phyloP scores from a whole-genome alignment of 345 rosid species.

The Moricandia moricandioides region DNA sequence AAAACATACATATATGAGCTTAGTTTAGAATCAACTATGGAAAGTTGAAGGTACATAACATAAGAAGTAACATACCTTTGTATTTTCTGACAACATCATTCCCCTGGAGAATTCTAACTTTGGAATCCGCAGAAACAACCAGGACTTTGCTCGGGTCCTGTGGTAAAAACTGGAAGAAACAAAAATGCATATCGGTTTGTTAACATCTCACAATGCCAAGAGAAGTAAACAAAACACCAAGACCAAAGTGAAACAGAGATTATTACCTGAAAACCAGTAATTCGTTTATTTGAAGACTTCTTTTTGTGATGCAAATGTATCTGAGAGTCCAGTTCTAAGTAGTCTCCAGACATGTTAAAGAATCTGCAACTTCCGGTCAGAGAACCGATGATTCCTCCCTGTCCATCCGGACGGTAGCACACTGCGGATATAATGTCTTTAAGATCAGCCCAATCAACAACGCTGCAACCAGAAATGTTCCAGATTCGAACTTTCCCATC shows the following conservation, averaged over 20 bases:
- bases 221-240: constrained; percentile 1
- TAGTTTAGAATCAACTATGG: background rate
- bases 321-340: constrained; percentile 68
- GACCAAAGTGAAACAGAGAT: background rate
- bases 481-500: constrained; percentile 88
- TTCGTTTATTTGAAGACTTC: constrained; percentile 65
- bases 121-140: constrained; percentile 83
- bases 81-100: constrained; percentile 59
- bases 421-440: constrained; percentile 79
- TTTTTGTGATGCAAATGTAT: constrained; percentile 59
- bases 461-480: constrained; percentile 60
- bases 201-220: background rate
- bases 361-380: constrained; percentile 58
- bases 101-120: constrained; percentile 80
- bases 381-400: constrained; percentile 57
- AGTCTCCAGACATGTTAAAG: constrained; percentile 55
- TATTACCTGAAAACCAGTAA: constrained; percentile 77
- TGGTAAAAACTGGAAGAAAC: constrained; percentile 59
- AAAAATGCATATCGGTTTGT: background rate
- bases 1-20: background rate
- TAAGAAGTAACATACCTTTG: constrained; percentile 45
- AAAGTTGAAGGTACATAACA: background rate
- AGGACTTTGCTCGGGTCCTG: constrained; percentile 69
- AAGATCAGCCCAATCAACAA: constrained; percentile 76
- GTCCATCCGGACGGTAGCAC: constrained; percentile 81